phyloP scores from a whole-genome alignment of 2,329 filamentous ascomycete species.

The Acephala macrosclerotiorum region DNA sequence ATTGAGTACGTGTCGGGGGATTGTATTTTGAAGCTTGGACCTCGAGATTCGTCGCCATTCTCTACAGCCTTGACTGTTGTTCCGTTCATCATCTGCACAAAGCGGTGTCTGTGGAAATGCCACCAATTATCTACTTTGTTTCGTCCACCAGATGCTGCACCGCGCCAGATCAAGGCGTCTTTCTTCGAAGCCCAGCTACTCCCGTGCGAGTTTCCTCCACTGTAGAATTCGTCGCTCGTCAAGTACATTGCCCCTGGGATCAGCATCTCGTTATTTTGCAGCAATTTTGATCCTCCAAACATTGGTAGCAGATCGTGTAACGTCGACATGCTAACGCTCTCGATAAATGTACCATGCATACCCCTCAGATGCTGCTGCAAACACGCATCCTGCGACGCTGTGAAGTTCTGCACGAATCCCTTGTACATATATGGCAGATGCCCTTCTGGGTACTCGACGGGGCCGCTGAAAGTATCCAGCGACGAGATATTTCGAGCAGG shows the following conservation, averaged over 20 bases:
- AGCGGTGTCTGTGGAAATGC: slow-evolving; percentile 4
- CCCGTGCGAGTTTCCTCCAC: not conserved
- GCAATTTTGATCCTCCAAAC: slow-evolving; percentile 1
- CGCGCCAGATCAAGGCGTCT: not conserved
- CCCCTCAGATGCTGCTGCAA: not conserved
- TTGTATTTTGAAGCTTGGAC: not conserved
- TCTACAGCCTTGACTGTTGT: not conserved
- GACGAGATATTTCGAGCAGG: not conserved
- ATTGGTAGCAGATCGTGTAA: not conserved
- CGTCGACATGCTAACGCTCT: slow-evolving; percentile 3
- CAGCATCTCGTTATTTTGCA: not conserved
- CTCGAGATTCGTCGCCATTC: not conserved
- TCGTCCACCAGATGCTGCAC: not conserved
- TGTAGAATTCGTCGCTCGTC: not conserved
- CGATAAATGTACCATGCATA: slow-evolving; percentile 1
- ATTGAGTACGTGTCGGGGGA: not conserved
- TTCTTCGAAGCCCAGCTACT: not conserved
- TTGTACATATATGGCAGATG: not conserved
- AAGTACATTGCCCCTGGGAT: slow-evolving; percentile 1
- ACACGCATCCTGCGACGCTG: not conserved
- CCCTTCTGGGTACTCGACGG: not conserved
- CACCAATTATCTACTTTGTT: slow-evolving; percentile 3
- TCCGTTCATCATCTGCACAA: slow-evolving; percentile 3
- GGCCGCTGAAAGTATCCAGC: not conserved
- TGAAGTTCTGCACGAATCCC: not conserved